phyloP scores from a whole-genome alignment of 495 filamentous ascomycete genomes.

The Oidiodendron maius region DNA sequence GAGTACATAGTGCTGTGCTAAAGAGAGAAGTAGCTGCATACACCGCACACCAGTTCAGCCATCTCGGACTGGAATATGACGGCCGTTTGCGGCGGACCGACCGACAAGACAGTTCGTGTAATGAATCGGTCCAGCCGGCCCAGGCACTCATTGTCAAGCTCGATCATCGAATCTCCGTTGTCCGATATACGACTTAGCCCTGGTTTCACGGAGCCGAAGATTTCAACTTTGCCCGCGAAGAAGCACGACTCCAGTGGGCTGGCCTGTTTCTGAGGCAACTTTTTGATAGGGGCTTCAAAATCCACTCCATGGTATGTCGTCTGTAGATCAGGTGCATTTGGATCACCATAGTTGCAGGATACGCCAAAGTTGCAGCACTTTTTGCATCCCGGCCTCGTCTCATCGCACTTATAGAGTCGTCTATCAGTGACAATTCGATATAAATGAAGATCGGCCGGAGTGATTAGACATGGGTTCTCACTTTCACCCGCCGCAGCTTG shows the following conservation, averaged over 20 bases:
- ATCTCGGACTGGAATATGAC: slow-evolving; percentile 25
- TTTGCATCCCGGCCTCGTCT: slow-evolving; percentile 33
- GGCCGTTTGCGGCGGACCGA: slow-evolving; percentile 25
- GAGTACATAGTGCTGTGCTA: no score
- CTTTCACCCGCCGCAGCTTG: slow-evolving; percentile 41
- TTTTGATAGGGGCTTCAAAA: no score
- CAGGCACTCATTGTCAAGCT: slow-evolving; percentile 22
- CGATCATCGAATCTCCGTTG: slow-evolving; percentile 22
- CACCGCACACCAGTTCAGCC: slow-evolving; percentile 21
- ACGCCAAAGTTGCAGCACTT: slow-evolving; percentile 36
- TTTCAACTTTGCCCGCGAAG: no score
- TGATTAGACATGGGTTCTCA: no score
- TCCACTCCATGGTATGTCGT: slow-evolving; percentile 24
- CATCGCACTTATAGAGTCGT: slow-evolving; percentile 37
- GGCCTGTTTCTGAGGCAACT: no score
- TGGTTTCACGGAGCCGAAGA: no score
- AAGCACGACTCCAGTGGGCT: no score
- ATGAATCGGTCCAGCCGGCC: slow-evolving; percentile 28
- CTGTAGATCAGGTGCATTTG: slow-evolving; percentile 25
- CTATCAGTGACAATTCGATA: no score
- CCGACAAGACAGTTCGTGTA: slow-evolving; percentile 31
- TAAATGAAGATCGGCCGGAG: no score
- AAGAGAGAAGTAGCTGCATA: slow-evolving; percentile 12
- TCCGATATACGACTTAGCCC: slow-evolving; percentile 15
- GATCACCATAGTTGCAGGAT: slow-evolving; percentile 33